Percentiles rank a stretch among this genome's conserved stretches.
These are phyloP conservation scores for Patellifolia procumbens DNA, from an alignment of 179 eudicot genomes.

Conservation along the genomic window DNA sequence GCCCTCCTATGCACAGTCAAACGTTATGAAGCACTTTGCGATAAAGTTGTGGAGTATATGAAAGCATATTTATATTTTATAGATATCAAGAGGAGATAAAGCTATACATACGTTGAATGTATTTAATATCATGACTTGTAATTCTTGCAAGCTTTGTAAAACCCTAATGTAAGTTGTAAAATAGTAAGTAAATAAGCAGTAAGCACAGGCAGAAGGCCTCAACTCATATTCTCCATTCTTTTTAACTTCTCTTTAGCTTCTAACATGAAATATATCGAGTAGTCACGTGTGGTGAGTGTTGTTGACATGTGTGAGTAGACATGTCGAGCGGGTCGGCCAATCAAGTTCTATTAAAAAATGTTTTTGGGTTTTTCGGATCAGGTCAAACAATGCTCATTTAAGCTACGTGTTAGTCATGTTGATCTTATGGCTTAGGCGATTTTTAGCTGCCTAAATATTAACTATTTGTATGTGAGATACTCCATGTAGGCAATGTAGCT, in stretches of 20 bases:
- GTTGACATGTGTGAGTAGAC: too few species aligned
- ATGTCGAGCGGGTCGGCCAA: too few species aligned
- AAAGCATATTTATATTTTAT: background rate
- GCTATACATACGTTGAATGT: conserved; percentile 3
- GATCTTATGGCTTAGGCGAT: too few species aligned
- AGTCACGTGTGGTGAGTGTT: too few species aligned
- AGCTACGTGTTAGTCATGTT: too few species aligned
- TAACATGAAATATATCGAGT: too few species aligned
- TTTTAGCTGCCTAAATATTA: too few species aligned
- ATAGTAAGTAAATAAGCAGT: conserved; percentile 14
- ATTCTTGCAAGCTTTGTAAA: conserved; percentile 2
- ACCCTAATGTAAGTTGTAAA: background rate
- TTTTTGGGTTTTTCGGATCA: too few species aligned
- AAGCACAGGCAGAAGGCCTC: background rate
- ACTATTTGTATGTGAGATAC: too few species aligned
- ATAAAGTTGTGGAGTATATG: conserved; percentile 13
- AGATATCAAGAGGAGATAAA: conserved; percentile 2
- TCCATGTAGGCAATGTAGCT: too few species aligned
- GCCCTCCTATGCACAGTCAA: conserved; percentile 21
- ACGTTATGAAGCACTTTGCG: conserved; percentile 7
- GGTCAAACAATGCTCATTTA: too few species aligned
- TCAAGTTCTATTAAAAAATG: too few species aligned
- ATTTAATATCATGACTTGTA: conserved; percentile 1
- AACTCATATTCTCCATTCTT: background rate
- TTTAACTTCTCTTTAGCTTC: background rate